A percentile compares a stretch with the other conserved stretches of the same genome.
These are phyloP conservation scores for Nephelium lappaceum DNA, from an alignment of 345 rosid genomes.

Conservation along the genomic window DNA sequence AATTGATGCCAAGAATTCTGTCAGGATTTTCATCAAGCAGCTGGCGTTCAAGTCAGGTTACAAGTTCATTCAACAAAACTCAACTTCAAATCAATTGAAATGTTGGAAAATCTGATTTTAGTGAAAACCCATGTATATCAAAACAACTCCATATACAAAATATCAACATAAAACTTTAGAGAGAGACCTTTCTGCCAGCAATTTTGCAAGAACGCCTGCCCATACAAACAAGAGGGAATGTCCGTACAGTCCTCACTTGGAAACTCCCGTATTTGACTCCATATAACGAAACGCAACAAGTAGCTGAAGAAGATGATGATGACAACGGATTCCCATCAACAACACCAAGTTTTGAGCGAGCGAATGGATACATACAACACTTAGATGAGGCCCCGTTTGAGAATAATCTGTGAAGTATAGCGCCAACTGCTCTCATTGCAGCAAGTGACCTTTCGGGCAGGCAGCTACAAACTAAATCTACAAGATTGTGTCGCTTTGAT, in stretches of 20 bases:
- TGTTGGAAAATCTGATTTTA: neutral
- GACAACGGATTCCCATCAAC: conserved; percentile 32
- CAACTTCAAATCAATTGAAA: neutral
- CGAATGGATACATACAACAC: conserved; percentile 33
- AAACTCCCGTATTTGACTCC: conserved; percentile 19
- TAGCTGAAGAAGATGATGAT: conserved; percentile 38
- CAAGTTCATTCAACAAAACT: neutral
- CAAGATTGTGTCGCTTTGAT: too few relatives aligned
- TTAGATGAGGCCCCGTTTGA: conserved; percentile 42
- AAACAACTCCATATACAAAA: neutral
- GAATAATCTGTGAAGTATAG: conserved; percentile 48
- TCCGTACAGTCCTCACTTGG: conserved; percentile 57
- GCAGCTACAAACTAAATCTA: neutral
- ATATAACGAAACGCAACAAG: conserved; percentile 23
- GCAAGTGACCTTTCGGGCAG: conserved; percentile 38
- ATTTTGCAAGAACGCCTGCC: conserved; percentile 91
- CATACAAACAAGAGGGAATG: conserved; percentile 72
- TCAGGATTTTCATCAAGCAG: conserved; percentile 43
- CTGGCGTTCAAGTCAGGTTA: conserved; percentile 13
- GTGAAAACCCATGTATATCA: neutral
- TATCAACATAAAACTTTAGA: neutral
- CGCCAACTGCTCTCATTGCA: conserved; percentile 45
- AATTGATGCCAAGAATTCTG: neutral
- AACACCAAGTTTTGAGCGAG: conserved; percentile 33
- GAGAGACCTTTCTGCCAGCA: conserved; percentile 80